Evolutionary conservation across 805 yeast species (phyloP), one percentile per base, ranked within the genome.

Genomic region (Spathaspora hagerdaliae): DNA sequence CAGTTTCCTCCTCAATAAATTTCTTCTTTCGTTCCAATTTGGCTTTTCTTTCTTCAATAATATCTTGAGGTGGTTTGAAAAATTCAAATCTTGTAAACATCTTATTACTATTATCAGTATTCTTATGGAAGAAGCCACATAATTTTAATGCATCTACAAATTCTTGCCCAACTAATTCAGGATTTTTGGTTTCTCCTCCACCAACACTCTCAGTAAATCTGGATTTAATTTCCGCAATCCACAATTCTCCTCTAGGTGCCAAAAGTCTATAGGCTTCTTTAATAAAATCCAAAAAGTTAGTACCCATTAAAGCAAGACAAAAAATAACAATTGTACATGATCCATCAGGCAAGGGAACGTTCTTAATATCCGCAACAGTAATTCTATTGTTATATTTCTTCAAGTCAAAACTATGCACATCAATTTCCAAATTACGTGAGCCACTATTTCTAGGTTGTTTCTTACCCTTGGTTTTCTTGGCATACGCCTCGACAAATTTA

Each of bases 181-280:
- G 51, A 19, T 47, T 53, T 11, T 51, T 53, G 27, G 54, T 52
- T 29, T 29, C 32, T 14, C 52, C 47, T 39, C 55, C 59, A 12
- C 58, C 48, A 14, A 10, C 14, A 11, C 67, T 64, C 56, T 90
- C 96, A 6, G 79, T 70, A 57, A 94, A 87, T 58, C 99, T 75
- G 1, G 97, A 88, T 65, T 92, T 92, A 67, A 94, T 94, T 62
- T 94, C 99, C 2, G 98, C 94, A 39, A 94, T 89, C 99, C 99
- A 94, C 39, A 94, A 68, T 61, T 92, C 96, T 27, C 99, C 98
- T 49, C 89, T 76, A 37, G 96, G 96, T 8, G 89, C 83, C 43
- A 94, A 71, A 13, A 94, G 73, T 57, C 99, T 75, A 59, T 86
- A 77, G 0, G 97, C 98, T 61, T 94, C 99, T 47, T 82, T 75